Evolutionary conservation across 2,329 filamentous ascomycete species (phyloP), one percentile per base, ranked within the genome.

Genomic region (Sclerotiophoma versabilis): DNA sequence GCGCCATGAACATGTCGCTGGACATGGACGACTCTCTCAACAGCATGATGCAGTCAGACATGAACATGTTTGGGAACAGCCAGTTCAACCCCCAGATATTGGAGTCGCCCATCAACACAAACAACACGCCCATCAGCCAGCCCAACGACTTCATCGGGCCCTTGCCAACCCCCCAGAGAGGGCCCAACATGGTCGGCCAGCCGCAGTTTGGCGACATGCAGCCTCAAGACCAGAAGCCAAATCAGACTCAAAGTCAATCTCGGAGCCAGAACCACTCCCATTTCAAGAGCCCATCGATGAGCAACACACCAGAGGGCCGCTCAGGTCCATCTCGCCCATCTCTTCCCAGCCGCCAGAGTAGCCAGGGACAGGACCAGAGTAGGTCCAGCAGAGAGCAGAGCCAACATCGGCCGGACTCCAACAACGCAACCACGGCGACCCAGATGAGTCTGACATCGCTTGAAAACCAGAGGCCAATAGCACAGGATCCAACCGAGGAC

Each of bases 1-100:
- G 69, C 32, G 63, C 58, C 47, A 71, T 81, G 63, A 63, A 68
- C 38, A 78, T 81, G 74, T 59, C 73, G 12, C 72, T 81, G 58
- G 78, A 81, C 49, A 78, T 78, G 72, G 62, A 68, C 61, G 66
- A 76, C 38, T 68, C 69, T 20, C 60, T 78, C 34, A 58, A 49
- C 52, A 71, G 75, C 68, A 71, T 75, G 66, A 71, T 75, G 65
- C 60, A 64, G 6, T 62, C 58, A n/a, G 75, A 74, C 39, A 68
- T 75, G 60, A 70, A 69, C 52, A 67, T 79, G 63, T 80, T 77
- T 62, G 65, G 64, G 34, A 72, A 71, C 41, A 57, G 63, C 25
- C 75, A 77, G 22, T 81, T 74, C 55, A 68, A 68, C 15, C 65
- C 73, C 4, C 63, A 73, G 4, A 72, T 76, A 62, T 66, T 78